A percentile compares a stretch with the other conserved stretches of the same genome.
Conservation (phyloP, 2,329 filamentous ascomycete species). For the Pseudopithomyces maydicus region DNA sequence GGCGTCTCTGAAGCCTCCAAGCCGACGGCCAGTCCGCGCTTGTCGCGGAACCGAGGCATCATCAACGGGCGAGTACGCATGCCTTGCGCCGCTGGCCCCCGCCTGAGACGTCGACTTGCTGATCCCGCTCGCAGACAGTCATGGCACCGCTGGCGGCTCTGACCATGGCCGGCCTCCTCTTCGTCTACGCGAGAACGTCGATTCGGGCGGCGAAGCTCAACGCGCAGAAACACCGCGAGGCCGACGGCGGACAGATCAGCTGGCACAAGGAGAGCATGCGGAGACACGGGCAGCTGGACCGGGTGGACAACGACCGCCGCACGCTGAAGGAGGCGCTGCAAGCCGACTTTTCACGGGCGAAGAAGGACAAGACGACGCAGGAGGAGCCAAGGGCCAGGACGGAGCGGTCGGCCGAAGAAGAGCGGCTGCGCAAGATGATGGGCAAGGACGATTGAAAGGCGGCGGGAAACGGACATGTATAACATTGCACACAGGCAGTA, state of each 20-base stretch:
- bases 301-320: constrained; percentile 44
- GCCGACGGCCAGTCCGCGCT: constrained; percentile 38
- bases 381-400: constrained; percentile 32
- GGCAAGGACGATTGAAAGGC: constrained; percentile 34
- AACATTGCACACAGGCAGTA: background rate
- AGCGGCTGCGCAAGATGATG: constrained; percentile 45
- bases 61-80: constrained; percentile 42
- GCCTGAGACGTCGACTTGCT: background rate
- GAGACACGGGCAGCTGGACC: constrained; percentile 57
- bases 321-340: constrained; percentile 41
- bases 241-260: constrained; percentile 60
- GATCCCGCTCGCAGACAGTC: constrained; percentile 50
- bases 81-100: background rate
- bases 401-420: constrained; percentile 43
- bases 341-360: constrained; percentile 39
- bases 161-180: constrained; percentile 65
- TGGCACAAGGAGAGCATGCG: constrained; percentile 61
- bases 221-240: constrained; percentile 63
- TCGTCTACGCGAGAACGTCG: constrained; percentile 66
- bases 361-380: constrained; percentile 24
- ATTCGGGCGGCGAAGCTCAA: constrained; percentile 71
- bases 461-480: background rate
- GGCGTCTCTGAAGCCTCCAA: constrained; percentile 50
- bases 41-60: constrained; percentile 35
- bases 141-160: constrained; percentile 67